Conservation (phyloP, 306 rosid species). For the Cicer judaicum region DNA sequence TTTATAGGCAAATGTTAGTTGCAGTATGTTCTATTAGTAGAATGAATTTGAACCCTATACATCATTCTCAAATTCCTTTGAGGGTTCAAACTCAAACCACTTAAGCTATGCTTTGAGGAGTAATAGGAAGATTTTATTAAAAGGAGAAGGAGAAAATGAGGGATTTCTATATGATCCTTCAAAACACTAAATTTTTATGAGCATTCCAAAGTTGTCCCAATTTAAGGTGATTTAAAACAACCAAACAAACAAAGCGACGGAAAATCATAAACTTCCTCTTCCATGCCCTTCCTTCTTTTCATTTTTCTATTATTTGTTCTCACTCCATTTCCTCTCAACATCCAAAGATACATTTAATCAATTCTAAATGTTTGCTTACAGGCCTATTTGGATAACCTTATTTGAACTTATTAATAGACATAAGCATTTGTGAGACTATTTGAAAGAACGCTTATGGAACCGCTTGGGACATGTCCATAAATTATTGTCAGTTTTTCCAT, state of each 20-base stretch:
- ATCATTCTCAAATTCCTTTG: neutral
- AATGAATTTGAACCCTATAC: neutral
- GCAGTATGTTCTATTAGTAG: neutral
- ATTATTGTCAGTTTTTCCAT: too few species aligned
- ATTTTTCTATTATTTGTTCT: conserved; percentile 9
- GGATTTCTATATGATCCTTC: neutral
- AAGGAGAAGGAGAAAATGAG: neutral
- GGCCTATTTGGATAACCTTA: too few species aligned
- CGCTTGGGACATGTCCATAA: too few species aligned
- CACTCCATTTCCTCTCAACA: neutral
- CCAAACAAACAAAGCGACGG: conserved; percentile 6
- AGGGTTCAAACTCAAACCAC: neutral
- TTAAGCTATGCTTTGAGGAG: neutral
- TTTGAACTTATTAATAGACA: too few species aligned
- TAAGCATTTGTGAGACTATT: too few species aligned
- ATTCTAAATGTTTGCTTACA: neutral
- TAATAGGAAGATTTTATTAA: neutral
- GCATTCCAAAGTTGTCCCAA: neutral
- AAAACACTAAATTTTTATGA: neutral
- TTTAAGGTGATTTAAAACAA: neutral
- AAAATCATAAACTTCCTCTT: conserved; percentile 1
- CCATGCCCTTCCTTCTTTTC: neutral
- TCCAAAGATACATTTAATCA: neutral
- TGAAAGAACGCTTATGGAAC: too few species aligned
- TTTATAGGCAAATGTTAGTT: neutral